Percentiles rank a stretch among this genome's conserved stretches.
Evolutionary conservation across 805 yeast species (phyloP).

Genomic region (Kregervanrija delftensis): DNA sequence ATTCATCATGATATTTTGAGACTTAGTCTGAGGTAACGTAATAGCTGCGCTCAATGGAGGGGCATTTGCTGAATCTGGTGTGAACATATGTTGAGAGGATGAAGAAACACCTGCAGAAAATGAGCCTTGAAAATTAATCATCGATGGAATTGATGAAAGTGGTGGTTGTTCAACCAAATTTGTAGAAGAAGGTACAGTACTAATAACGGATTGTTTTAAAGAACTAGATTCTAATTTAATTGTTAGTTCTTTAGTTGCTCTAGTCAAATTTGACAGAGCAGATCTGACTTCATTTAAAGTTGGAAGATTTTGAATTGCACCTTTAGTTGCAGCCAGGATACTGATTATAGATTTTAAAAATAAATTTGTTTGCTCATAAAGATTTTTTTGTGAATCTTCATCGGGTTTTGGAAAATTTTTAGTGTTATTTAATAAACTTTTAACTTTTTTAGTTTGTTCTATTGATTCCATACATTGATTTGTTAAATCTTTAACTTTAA

Average conservation of each 20-base stretch:
- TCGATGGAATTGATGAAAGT: conserved; percentile 30
- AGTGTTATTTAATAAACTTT: conserved; percentile 44
- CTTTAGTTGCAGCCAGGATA: conserved; percentile 76
- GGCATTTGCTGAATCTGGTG: too few species aligned
- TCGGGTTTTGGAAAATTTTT: conserved; percentile 24
- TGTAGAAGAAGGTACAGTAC: conserved; percentile 13
- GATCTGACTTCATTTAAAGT: conserved; percentile 73
- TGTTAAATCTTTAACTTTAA: conserved; percentile 70
- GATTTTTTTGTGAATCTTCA: conserved; percentile 49
- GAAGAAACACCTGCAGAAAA: conserved; percentile 6
- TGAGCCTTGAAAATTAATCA: conserved; percentile 22
- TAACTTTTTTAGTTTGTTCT: conserved; percentile 70
- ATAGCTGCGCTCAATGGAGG: too few species aligned
- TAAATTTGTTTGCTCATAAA: conserved; percentile 82
- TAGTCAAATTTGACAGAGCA: conserved; percentile 72
- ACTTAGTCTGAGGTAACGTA: too few species aligned
- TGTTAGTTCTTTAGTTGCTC: conserved; percentile 88
- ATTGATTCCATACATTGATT: conserved; percentile 70
- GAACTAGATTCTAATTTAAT: conserved; percentile 69
- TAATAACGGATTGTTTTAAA: conserved; percentile 27
- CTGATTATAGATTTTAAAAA: conserved; percentile 79
- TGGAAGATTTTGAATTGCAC: conserved; percentile 75
- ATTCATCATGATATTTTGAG: too few species aligned
- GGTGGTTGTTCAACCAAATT: conserved; percentile 27
- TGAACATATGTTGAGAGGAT: too few species aligned